Percentiles rank a stretch among this genome's conserved stretches.
Evolutionary conservation across 2,329 filamentous ascomycete genomes (phyloP).

Genomic region (Dactylella cylindrospora): DNA sequence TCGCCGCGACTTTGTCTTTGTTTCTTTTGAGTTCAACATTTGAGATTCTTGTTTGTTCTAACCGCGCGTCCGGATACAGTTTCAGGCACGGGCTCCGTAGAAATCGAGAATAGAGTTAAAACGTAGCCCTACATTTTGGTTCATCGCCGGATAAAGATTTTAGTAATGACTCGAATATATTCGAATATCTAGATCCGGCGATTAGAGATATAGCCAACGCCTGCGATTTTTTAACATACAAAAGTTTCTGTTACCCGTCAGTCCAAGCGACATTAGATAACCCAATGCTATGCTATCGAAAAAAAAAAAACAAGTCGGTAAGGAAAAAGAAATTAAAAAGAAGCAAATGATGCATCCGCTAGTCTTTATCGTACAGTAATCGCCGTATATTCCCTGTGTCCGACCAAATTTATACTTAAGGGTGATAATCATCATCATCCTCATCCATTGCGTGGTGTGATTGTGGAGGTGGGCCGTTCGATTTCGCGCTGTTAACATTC

Average conservation of each 20-base stretch:
- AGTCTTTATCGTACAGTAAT: conserved; percentile 5
- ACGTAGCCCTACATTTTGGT: not conserved
- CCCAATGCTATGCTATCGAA: not conserved
- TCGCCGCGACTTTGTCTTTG: too few species aligned
- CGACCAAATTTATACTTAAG: conserved; percentile 8
- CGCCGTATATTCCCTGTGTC: not conserved
- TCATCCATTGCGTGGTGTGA: conserved; percentile 44
- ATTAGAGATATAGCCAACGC: conserved; percentile 8
- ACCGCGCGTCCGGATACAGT: too few species aligned
- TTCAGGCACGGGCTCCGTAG: too few species aligned
- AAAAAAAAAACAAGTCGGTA: not conserved
- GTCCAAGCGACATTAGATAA: not conserved
- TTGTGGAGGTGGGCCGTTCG: conserved; percentile 40
- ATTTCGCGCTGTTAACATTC: conserved; percentile 49
- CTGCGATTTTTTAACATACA: conserved; percentile 15
- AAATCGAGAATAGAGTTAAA: not conserved
- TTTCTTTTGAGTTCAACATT: too few species aligned
- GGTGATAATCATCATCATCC: conserved; percentile 48
- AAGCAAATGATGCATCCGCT: conserved; percentile 4
- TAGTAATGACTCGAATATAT: conserved; percentile 5
- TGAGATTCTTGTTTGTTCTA: too few species aligned
- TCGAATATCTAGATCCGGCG: conserved; percentile 34
- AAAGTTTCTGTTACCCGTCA: conserved; percentile 1
- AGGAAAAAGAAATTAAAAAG: not conserved
- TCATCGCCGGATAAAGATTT: conserved; percentile 19